These are phyloP conservation scores for Hibiscus trionum DNA, from an alignment of 345 rosid species.

Conservation along the genomic window DNA sequence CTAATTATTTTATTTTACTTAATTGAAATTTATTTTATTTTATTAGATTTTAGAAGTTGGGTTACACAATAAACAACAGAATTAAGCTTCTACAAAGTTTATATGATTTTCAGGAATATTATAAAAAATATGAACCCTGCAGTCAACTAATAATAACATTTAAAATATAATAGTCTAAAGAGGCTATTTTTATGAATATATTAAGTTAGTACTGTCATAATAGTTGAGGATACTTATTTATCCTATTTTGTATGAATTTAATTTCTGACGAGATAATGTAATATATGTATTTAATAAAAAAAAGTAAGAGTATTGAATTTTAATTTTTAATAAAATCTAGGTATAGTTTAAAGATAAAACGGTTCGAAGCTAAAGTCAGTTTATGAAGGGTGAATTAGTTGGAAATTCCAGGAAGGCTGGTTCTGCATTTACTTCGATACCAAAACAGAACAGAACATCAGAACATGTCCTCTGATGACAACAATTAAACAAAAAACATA, in stretches of 20 bases:
- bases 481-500: conserved; percentile 12
- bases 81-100: no score
- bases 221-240: no score
- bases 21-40: neutral
- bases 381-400: neutral
- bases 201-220: no score
- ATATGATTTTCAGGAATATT: neutral
- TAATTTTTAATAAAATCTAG: no score
- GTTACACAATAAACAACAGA: neutral
- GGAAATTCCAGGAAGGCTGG: neutral
- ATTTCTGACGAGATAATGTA: no score
- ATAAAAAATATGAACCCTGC: no score
- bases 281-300: no score
- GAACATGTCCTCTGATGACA: neutral
- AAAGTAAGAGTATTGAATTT: no score
- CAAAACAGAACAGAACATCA: conserved; percentile 3
- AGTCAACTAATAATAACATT: neutral
- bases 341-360: no score
- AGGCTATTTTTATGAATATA: neutral
- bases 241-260: no score
- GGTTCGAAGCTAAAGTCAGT: no score
- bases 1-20: no score
- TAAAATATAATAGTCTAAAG: neutral
- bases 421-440: conserved; percentile 7
- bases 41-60: neutral